Conservation (phyloP, 139 green algal species). For the Pycnococcus provasolii region DNA sequence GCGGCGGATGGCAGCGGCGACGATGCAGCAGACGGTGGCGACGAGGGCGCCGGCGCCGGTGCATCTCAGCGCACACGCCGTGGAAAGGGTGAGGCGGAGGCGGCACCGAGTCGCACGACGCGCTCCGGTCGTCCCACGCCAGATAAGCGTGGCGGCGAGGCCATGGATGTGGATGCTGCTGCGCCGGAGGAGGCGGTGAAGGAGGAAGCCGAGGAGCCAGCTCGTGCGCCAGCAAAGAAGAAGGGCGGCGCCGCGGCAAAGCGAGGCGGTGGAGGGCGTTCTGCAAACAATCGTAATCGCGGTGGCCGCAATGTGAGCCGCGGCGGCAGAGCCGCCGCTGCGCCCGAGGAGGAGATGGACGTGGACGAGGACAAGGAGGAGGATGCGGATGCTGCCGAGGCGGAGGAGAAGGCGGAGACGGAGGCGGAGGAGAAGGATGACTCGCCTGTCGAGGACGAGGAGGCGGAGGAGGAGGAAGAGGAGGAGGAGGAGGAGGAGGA, state of each 20-base stretch:
- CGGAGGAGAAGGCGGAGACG: slow-evolving; percentile 11
- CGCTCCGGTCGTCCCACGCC: too few relatives aligned
- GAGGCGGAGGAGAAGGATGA: slow-evolving; percentile 17
- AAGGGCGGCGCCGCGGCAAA: too few relatives aligned
- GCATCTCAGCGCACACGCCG: too few relatives aligned
- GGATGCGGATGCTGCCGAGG: neutral
- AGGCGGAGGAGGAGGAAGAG: slow-evolving; percentile 14
- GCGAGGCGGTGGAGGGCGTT: too few relatives aligned
- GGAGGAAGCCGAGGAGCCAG: neutral
- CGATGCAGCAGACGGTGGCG: neutral
- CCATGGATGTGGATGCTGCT: too few relatives aligned
- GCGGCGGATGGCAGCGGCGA: too few relatives aligned
- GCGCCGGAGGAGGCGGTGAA: neutral
- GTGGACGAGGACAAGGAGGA: slow-evolving; percentile 16
- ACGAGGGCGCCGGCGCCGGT: neutral
- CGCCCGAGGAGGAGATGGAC: slow-evolving; percentile 15
- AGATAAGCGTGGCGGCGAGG: too few relatives aligned
- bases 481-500: slow-evolving; percentile 12
- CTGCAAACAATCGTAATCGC: neutral
- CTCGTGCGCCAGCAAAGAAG: neutral
- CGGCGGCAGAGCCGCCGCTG: neutral
- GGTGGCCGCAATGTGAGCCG: neutral
- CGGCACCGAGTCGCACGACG: too few relatives aligned
- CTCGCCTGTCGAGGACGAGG: slow-evolving; percentile 6
- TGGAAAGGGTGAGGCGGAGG: too few relatives aligned